These are phyloP conservation scores for Protomyces lactucae-debilis DNA, from an alignment of 1,139 yeast genomes.

Conservation along the genomic window DNA sequence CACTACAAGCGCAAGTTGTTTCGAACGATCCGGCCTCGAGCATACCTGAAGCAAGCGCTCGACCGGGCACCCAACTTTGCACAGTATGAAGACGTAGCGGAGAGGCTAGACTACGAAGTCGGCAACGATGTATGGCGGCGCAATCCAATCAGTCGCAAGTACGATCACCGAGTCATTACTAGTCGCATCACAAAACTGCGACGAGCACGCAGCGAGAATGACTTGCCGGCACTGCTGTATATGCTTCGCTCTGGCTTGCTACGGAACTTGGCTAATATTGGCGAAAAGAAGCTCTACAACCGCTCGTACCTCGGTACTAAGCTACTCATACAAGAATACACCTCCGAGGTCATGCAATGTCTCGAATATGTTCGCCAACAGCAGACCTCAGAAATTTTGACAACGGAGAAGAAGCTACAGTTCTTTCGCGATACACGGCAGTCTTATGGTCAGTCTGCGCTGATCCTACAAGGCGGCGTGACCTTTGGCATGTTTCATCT, in stretches of 20 bases:
- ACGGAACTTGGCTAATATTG: constrained; percentile 86
- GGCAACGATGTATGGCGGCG: constrained; percentile 51
- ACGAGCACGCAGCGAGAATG: constrained; percentile 58
- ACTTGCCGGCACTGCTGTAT: constrained; percentile 58
- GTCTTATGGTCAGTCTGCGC: constrained; percentile 88
- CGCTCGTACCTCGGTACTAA: constrained; percentile 61
- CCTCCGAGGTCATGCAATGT: constrained; percentile 65
- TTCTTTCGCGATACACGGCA: constrained; percentile 83
- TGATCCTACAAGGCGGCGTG: constrained; percentile 91
- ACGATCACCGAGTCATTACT: constrained; percentile 76
- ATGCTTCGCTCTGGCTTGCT: constrained; percentile 74
- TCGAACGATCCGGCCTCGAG: not conserved
- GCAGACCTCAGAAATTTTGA: constrained; percentile 36
- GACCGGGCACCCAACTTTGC: constrained; percentile 7
- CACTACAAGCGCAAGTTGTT: constrained; percentile 7
- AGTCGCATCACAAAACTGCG: constrained; percentile 62
- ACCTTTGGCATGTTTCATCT: constrained; percentile 88
- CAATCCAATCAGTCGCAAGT: constrained; percentile 72
- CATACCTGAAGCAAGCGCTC: not conserved
- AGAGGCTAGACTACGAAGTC: constrained; percentile 16
- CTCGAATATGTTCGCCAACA: constrained; percentile 44
- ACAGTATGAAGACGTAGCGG: constrained; percentile 18
- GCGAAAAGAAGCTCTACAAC: constrained; percentile 69
- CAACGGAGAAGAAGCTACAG: constrained; percentile 47
- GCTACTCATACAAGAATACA: constrained; percentile 70